phyloP scores from a whole-genome alignment of 352 stramenopile genomes.

The Pythium oligandrum region DNA sequence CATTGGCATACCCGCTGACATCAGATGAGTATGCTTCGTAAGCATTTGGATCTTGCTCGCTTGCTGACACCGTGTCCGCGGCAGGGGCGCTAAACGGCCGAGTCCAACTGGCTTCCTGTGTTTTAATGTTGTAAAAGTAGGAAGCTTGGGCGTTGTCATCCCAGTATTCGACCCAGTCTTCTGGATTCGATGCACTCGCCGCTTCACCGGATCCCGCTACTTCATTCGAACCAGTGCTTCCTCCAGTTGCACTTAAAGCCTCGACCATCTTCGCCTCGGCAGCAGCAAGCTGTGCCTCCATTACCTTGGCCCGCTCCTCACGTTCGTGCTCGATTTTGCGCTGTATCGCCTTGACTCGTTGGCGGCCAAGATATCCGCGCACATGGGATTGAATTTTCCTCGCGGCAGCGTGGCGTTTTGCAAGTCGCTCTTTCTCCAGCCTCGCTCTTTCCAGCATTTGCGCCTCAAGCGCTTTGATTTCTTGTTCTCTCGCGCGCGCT shows the following conservation, averaged over 20 bases:
- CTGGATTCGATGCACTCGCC: slow-evolving; percentile 16
- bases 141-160: slow-evolving; percentile 85
- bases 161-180: slow-evolving; percentile 89
- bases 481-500: slow-evolving; percentile 48
- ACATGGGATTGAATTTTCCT: slow-evolving; percentile 51
- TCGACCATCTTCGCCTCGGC: slow-evolving; percentile 53
- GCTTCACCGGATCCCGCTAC: slow-evolving; percentile 5
- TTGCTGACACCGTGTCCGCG: slow-evolving; percentile 15
- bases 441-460: slow-evolving; percentile 71
- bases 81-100: slow-evolving; percentile 34
- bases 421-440: slow-evolving; percentile 60
- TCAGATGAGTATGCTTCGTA: slow-evolving; percentile 18
- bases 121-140: slow-evolving; percentile 88
- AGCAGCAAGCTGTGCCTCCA: slow-evolving; percentile 54
- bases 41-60: slow-evolving; percentile 29
- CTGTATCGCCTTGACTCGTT: slow-evolving; percentile 50
- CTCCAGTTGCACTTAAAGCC: slow-evolving; percentile 17
- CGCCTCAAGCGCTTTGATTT: slow-evolving; percentile 63
- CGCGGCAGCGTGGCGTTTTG: slow-evolving; percentile 38
- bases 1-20: slow-evolving; percentile 26
- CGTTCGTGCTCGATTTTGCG: slow-evolving; percentile 61
- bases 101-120: slow-evolving; percentile 85
- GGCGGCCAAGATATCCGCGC: slow-evolving; percentile 53
- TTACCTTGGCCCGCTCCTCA: slow-evolving; percentile 40
- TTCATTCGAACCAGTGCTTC: slow-evolving; percentile 13